Evolutionary conservation across 1,284 basidiomycete genomes (phyloP).

Genomic region (Malassezia globosa): DNA sequence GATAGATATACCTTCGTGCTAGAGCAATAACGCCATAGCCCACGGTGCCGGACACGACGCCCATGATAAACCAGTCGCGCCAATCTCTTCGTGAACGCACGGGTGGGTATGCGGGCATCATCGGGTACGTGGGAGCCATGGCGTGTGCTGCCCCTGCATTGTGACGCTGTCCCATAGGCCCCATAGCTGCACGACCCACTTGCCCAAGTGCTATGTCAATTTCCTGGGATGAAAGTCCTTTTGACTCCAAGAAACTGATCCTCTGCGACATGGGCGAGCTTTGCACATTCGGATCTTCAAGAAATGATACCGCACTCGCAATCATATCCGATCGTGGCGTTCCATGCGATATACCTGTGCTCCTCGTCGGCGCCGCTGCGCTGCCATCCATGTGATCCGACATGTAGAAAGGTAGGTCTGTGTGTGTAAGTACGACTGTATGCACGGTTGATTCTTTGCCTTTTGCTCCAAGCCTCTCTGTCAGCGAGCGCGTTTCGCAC

Average conservation of each 20-base stretch:
- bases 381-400: too few relatives aligned
- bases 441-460: too few relatives aligned
- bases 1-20: constrained; percentile 82
- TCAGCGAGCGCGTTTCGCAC: too few relatives aligned
- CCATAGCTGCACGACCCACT: constrained; percentile 15
- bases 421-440: too few relatives aligned
- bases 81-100: constrained; percentile 32
- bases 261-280: constrained; percentile 69
- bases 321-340: constrained; percentile 37
- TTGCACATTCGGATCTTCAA: constrained; percentile 51
- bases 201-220: constrained; percentile 73
- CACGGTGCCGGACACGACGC: constrained; percentile 75
- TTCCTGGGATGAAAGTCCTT: constrained; percentile 71
- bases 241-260: constrained; percentile 84
- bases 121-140: constrained; percentile 21
- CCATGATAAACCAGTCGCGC: constrained; percentile 59
- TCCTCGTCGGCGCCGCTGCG: background rate
- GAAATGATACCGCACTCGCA: constrained; percentile 37
- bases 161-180: constrained; percentile 11
- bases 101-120: constrained; percentile 18
- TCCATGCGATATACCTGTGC: background rate
- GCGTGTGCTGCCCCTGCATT: constrained; percentile 13
- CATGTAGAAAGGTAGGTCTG: too few relatives aligned
- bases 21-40: constrained; percentile 77
- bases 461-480: too few relatives aligned